phyloP scores from a whole-genome alignment of 2,329 filamentous ascomycete species.

The Venturia pyrina region DNA sequence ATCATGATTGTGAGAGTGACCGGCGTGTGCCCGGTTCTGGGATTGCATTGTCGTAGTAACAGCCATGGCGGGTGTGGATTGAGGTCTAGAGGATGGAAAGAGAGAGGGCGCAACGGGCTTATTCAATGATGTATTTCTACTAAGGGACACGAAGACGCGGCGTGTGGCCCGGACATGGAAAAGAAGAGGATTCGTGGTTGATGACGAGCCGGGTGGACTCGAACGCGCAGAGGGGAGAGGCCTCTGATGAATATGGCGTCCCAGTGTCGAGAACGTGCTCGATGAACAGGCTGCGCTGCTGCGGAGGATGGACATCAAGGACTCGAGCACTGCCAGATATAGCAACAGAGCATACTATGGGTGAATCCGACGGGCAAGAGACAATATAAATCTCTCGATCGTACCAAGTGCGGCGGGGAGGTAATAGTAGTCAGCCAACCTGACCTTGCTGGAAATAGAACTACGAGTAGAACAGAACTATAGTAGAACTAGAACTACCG shows the following conservation, averaged over 20 bases:
- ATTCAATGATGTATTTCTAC: background rate
- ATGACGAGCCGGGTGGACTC: background rate
- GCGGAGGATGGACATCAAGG: conserved; percentile 6
- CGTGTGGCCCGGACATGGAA: background rate
- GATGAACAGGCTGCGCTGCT: background rate
- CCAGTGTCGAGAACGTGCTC: background rate
- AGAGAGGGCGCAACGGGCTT: background rate
- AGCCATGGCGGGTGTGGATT: background rate
- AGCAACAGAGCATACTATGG: background rate
- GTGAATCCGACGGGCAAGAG: background rate
- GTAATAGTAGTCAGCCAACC: no score
- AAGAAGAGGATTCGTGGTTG: background rate
- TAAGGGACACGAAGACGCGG: background rate
- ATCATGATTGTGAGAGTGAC: conserved; percentile 68
- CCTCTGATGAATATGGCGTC: background rate
- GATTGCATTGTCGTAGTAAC: background rate
- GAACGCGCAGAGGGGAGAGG: background rate
- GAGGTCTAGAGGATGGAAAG: background rate
- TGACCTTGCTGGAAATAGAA: no score
- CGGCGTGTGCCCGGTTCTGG: conserved; percentile 35
- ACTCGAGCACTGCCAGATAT: background rate
- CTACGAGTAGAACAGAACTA: no score
- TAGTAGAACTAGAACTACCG: no score
- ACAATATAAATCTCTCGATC: conserved; percentile 1
- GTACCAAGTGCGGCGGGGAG: no score